Conservation (phyloP, 2,329 filamentous ascomycete genomes). For the Calycina herbarum region DNA sequence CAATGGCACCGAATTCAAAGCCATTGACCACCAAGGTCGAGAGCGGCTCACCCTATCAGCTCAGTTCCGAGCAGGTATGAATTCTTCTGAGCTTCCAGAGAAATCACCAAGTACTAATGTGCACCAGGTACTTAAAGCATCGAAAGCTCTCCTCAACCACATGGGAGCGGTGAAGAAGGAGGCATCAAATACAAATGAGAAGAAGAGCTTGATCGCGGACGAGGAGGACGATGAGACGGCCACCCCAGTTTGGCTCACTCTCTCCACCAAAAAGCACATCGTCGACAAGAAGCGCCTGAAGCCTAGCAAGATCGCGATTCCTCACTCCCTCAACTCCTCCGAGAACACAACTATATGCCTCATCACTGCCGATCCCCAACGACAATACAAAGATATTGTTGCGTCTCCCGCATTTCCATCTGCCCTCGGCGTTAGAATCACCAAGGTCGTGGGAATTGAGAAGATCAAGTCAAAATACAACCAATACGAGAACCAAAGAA, state of each 20-base stretch:
- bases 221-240: conserved; percentile 46
- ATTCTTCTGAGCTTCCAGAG: conserved; percentile 2
- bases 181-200: conserved; percentile 44
- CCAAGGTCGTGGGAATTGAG: conserved; percentile 74
- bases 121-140: conserved; percentile 59
- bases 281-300: conserved; percentile 76
- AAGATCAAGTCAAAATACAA: conserved; percentile 90
- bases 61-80: conserved; percentile 36
- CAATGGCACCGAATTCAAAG: conserved; percentile 34
- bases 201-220: conserved; percentile 56
- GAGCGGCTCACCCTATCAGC: conserved; percentile 38
- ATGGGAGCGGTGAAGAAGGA: conserved; percentile 58
- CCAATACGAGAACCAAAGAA: conserved; percentile 82
- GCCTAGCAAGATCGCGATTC: conserved; percentile 77
- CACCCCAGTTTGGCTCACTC: conserved; percentile 59
- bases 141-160: conserved; percentile 61
- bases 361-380: conserved; percentile 79
- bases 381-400: conserved; percentile 86
- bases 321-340: conserved; percentile 71
- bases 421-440: conserved; percentile 65
- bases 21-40: conserved; percentile 37
- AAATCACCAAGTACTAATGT: conserved; percentile 6
- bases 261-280: conserved; percentile 67
- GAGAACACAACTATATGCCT: conserved; percentile 74
- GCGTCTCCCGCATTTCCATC: conserved; percentile 70